phyloP scores from a whole-genome alignment of 2,329 filamentous ascomycete species.

The Botrytis galanthina region DNA sequence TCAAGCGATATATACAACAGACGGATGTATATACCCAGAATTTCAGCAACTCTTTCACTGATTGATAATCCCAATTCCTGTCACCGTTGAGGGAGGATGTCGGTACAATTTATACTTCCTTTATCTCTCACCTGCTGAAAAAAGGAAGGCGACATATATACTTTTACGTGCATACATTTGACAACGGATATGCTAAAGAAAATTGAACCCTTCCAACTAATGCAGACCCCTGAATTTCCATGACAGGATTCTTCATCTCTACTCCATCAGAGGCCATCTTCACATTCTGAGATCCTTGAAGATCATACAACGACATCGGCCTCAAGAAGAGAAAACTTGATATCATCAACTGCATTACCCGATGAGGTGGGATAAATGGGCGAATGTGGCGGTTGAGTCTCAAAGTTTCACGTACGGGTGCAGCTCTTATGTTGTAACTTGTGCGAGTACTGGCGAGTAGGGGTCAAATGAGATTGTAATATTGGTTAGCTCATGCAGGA shows the following conservation, averaged over 20 bases:
- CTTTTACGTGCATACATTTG: background rate
- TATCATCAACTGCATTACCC: background rate
- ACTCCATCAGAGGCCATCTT: background rate
- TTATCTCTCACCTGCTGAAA: background rate
- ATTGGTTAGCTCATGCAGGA: conserved; percentile 1
- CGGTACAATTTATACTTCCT: background rate
- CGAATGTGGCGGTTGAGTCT: background rate
- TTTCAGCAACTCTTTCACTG: background rate
- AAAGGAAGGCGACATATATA: background rate
- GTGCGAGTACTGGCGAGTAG: background rate
- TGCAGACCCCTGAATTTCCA: conserved; percentile 3
- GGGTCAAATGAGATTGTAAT: background rate
- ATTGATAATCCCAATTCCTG: background rate
- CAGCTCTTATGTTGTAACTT: background rate
- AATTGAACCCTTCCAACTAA: background rate
- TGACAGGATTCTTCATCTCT: background rate
- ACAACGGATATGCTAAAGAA: background rate
- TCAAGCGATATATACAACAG: background rate
- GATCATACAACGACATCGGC: background rate
- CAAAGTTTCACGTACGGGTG: background rate
- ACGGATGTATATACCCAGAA: background rate
- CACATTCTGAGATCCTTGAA: background rate
- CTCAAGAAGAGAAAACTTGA: background rate
- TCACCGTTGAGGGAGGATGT: too few species aligned
- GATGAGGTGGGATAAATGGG: background rate